Conservation (phyloP, 768 basidiomycete genomes). For the Hebeloma cylindrosporum region DNA sequence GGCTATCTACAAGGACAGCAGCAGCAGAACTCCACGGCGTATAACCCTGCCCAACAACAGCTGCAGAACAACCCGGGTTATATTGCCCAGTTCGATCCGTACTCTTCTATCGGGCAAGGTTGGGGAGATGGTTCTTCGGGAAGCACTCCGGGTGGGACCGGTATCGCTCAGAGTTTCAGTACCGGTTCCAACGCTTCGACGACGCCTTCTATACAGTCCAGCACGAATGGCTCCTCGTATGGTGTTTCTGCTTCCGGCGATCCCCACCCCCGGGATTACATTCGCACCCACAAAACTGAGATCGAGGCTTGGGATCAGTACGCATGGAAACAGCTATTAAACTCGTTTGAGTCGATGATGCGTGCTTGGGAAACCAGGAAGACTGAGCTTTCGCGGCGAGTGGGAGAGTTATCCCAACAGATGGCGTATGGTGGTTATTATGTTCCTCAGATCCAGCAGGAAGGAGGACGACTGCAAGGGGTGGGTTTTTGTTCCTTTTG, state of each 20-base stretch:
- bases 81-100: conserved; percentile 55
- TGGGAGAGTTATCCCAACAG: conserved; percentile 47
- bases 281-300: conserved; percentile 63
- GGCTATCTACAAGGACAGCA: conserved; percentile 35
- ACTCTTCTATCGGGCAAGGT: conserved; percentile 43
- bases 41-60: conserved; percentile 49
- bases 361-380: conserved; percentile 63
- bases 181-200: conserved; percentile 24
- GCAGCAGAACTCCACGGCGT: conserved; percentile 29
- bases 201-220: conserved; percentile 9
- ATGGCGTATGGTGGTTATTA: conserved; percentile 43
- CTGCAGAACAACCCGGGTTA: conserved; percentile 46
- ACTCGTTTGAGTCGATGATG: conserved; percentile 63
- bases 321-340: conserved; percentile 70
- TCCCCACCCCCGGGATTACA: conserved; percentile 67
- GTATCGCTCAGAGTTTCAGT: conserved; percentile 16
- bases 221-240: conserved; percentile 10
- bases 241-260: conserved; percentile 36
- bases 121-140: conserved; percentile 30
- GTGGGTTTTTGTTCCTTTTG: conserved; percentile 38
- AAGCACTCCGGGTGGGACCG: conserved; percentile 17
- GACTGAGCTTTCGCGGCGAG: conserved; percentile 49
- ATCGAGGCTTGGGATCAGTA: conserved; percentile 71
- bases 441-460: conserved; percentile 50
- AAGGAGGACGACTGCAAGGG: conserved; percentile 56